A percentile compares a stretch with the other conserved stretches of the same genome.
These are phyloP conservation scores for Dictyostelium discoideum DNA, from an alignment of 78 protist species.

Conservation along the genomic window dicty_2.7 NC_007091.3:147001-147500, in stretches of 20 bases:
- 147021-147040: too few species aligned
- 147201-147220: conserved; percentile 40
- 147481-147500: conserved; percentile 48
- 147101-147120: conserved; percentile 68
- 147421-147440: background rate
- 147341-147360: too few species aligned
- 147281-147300: conserved; percentile 11
- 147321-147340: conserved; percentile 37
- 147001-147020: background rate
- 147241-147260: conserved; percentile 42
- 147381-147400: background rate
- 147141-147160: conserved; percentile 40
- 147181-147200: conserved; percentile 21
- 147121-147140: conserved; percentile 24
- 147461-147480: conserved; percentile 26
- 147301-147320: conserved; percentile 15
- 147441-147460: conserved; percentile 38
- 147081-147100: background rate
- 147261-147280: conserved; percentile 17
- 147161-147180: conserved; percentile 14
- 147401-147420: background rate
- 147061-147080: background rate
- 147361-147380: background rate
- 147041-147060: background rate
- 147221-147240: conserved; percentile 54